Evolutionary conservation across 805 yeast species (phyloP).

Genomic region (Saturnispora mendoncae): DNA sequence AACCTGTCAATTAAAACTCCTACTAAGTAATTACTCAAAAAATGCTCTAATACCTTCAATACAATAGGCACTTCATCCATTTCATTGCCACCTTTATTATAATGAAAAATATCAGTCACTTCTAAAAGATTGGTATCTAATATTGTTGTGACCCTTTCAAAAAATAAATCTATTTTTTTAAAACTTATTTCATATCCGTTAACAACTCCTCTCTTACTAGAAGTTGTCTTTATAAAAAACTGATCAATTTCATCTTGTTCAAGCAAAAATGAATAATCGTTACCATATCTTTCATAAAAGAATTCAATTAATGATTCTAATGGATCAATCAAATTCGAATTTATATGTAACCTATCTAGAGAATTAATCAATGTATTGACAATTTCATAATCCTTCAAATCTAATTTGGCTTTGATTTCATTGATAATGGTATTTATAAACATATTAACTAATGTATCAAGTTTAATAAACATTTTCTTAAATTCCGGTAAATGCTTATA

Average conservation of each 20-base stretch:
- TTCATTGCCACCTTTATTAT: conserved; percentile 2
- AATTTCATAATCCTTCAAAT: conserved; percentile 34
- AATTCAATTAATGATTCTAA: conserved; percentile 28
- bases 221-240: conserved; percentile 14
- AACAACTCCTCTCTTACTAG: conserved; percentile 21
- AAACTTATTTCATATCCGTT: conserved; percentile 23
- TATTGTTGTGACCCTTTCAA: conserved; percentile 15
- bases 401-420: conserved; percentile 56
- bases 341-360: conserved; percentile 19
- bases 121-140: conserved; percentile 25
- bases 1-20: conserved; percentile 29
- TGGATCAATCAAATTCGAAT: conserved; percentile 27
- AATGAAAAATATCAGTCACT: conserved; percentile 20
- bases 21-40: conserved; percentile 28
- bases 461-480: conserved; percentile 26
- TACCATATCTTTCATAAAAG: conserved; percentile 26
- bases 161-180: conserved; percentile 20
- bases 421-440: conserved; percentile 63
- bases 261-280: conserved; percentile 23
- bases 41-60: conserved; percentile 28
- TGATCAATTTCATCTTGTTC: conserved; percentile 18
- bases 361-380: conserved; percentile 26
- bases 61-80: conserved; percentile 29
- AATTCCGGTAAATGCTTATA: conserved; percentile 18
- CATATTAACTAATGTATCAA: conserved; percentile 51